Evolutionary conservation across 139 green algal species (phyloP).

Genomic region (Desmodesmus armatus): DNA sequence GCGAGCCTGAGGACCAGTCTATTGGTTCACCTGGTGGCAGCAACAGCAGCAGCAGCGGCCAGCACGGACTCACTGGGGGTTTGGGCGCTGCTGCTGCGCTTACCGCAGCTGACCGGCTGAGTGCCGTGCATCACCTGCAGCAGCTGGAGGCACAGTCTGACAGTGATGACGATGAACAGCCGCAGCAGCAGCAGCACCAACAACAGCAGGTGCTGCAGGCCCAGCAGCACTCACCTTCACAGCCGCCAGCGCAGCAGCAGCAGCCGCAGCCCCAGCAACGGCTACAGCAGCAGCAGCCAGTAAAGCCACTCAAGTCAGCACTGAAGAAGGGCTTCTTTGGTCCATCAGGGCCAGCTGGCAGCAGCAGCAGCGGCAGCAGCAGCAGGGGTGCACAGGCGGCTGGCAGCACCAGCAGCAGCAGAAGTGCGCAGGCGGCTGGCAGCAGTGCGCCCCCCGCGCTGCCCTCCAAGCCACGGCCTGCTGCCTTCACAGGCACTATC

Average conservation of each 20-base stretch:
- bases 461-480: background rate
- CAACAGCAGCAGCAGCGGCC: background rate
- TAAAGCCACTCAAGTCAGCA: constrained; percentile 26
- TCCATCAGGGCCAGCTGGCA: constrained; percentile 5
- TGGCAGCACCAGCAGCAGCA: constrained; percentile 17
- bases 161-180: constrained; percentile 25
- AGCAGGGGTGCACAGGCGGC: background rate
- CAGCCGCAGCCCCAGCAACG: background rate
- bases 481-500: constrained; percentile 35
- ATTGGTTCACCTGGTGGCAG: background rate
- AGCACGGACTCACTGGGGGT: background rate
- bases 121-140: constrained; percentile 16
- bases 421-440: background rate
- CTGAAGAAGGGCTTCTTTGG: constrained; percentile 54
- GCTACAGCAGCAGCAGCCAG: background rate
- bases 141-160: constrained; percentile 19
- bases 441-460: background rate
- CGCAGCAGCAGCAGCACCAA: background rate
- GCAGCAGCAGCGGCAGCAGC: background rate
- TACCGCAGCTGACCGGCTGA: background rate
- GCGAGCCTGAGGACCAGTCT: too few species aligned
- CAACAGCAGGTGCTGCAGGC: constrained; percentile 2
- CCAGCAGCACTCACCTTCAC: background rate
- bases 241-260: constrained; percentile 13
- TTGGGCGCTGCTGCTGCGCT: background rate